Conservation (phyloP, 2,329 filamentous ascomycete species). For the Aspergillus floridensis region DNA sequence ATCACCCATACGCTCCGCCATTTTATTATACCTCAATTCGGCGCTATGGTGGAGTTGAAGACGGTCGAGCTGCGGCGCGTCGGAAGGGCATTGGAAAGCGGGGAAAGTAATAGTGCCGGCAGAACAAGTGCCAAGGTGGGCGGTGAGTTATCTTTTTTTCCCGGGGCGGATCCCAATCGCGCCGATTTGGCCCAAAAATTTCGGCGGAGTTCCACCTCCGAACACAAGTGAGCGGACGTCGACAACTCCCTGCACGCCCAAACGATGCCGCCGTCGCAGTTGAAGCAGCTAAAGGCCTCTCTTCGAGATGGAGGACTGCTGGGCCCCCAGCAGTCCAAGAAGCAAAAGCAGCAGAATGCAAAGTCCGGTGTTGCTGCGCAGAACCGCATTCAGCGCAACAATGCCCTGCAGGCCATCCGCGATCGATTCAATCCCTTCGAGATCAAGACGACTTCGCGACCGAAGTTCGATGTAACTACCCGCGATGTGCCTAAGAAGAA, state of each 20-base stretch:
- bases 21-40: constrained; percentile 16
- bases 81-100: constrained; percentile 13
- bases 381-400: constrained; percentile 72
- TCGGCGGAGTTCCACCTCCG: constrained; percentile 21
- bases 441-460: constrained; percentile 73
- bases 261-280: constrained; percentile 88
- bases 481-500: constrained; percentile 53
- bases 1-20: constrained; percentile 38
- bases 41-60: background rate
- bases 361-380: constrained; percentile 67
- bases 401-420: constrained; percentile 79
- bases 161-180: constrained; percentile 13
- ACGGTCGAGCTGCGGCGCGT: background rate
- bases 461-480: constrained; percentile 82
- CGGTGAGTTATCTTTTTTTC: constrained; percentile 38
- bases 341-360: constrained; percentile 75
- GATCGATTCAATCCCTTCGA: constrained; percentile 99
- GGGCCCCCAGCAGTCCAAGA: constrained; percentile 91
- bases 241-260: constrained; percentile 9
- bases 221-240: background rate
- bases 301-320: constrained; percentile 85
- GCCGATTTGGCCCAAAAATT: constrained; percentile 25
- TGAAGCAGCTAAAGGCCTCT: constrained; percentile 92
- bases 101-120: constrained; percentile 18
- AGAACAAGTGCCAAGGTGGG: constrained; percentile 29